Evolutionary conservation across 768 basidiomycete genomes (phyloP).

Genomic region (Scleroderma citrinum): DNA sequence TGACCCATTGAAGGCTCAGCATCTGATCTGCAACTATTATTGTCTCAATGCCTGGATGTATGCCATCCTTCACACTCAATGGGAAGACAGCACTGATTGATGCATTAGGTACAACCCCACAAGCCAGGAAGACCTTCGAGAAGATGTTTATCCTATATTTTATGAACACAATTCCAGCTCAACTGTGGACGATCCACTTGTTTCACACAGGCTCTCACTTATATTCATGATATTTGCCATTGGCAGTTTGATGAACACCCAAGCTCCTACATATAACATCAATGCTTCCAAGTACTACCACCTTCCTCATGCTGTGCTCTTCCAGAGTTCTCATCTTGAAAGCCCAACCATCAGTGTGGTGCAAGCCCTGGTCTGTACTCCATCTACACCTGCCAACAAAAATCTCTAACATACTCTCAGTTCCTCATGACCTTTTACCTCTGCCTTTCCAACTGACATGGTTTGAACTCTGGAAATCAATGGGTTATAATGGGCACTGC

Average conservation of each 20-base stretch:
- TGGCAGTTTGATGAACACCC: slow-evolving; percentile 55
- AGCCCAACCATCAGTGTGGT: too few species aligned
- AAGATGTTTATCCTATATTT: too few species aligned
- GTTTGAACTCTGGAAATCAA: slow-evolving; percentile 54
- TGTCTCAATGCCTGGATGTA: slow-evolving; percentile 69
- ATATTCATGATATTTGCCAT: slow-evolving; percentile 65
- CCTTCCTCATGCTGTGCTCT: too few species aligned
- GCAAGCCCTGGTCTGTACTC: too few species aligned
- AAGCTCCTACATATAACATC: slow-evolving; percentile 50
- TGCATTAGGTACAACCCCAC: slow-evolving; percentile 60
- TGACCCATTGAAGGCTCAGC: too few species aligned
- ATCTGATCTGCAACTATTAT: slow-evolving; percentile 58
- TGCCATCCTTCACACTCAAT: slow-evolving; percentile 17
- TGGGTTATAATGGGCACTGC: slow-evolving; percentile 68
- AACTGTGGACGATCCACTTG: slow-evolving; percentile 43
- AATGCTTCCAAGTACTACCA: too few species aligned
- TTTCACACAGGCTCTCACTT: slow-evolving; percentile 57
- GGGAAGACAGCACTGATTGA: slow-evolving; percentile 6
- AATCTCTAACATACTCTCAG: slow-evolving; percentile 36
- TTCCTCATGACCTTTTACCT: slow-evolving; percentile 68
- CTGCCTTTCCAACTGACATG: slow-evolving; percentile 63
- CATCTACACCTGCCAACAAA: slow-evolving; percentile 2
- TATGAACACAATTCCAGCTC: slow-evolving; percentile 42
- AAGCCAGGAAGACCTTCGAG: slow-evolving; percentile 52
- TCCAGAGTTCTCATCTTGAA: too few species aligned